Base-by-base conservation (phyloP, 1,284 basidiomycete genomes). In the Sporisorium scitamineum region DNA sequence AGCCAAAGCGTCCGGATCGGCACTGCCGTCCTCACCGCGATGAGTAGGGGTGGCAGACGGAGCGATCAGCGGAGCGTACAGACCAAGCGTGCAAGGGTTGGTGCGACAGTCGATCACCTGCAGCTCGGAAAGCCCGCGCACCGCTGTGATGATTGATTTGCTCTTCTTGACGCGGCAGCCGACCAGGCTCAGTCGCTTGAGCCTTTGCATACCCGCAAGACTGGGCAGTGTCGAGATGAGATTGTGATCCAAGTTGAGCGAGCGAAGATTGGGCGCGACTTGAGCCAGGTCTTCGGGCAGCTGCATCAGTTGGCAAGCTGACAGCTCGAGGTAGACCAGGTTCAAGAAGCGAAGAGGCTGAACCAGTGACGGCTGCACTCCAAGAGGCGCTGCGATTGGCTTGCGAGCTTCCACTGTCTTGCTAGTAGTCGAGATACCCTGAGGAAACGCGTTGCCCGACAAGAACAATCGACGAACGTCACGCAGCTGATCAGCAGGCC, bases 401-500 rank as follows among this genome's bases (percentile, higher is more conserved):
- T 63, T 59, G 41, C 50, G 58, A 5, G 41, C 22, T 8, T 70
- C 57, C 24, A 8, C 29, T 2, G 48, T 18, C 18, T 16, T 50
- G n/a, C 42, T 45, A 3, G 39, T 60, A 5, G 57, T 65, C 22
- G 64, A 52, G 54, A 71, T 71, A 4, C 69, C 67, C n/a, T 64
- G 63, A 0, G 70, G 79, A 29, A 85, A 70, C 5, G 82, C 88
- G 90, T 86, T 87, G 92, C 94, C 94, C 69, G 94, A 95, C 56
- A 98, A 89, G 88, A 97, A 99, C 80, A 99, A 87, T 52, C 96
- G 90, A 87, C 95, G 95, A 76, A 94, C 90, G 87, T 95, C 93
- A 80, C 93, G 90, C 79, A 97, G 89, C 85, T 94, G 91, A 69
- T 90, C 89, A 67, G 90, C 89, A 76, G 90, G 88, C 53, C 89